These are phyloP conservation scores for Boletus rex-veris DNA, from an alignment of 768 basidiomycete species.

Conservation along the genomic window DNA sequence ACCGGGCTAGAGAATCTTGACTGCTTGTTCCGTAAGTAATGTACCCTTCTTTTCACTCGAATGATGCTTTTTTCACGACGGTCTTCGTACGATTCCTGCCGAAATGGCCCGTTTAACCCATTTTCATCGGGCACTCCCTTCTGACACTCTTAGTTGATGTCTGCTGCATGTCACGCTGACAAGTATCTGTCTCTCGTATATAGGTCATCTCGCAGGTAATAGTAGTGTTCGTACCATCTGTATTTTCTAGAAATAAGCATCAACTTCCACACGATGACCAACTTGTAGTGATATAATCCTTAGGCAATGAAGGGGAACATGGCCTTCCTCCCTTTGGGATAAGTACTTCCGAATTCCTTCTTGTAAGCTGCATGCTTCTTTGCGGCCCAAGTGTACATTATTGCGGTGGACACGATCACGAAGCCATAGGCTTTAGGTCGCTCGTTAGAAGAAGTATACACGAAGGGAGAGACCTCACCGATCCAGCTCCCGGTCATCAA, in stretches of 20 bases:
- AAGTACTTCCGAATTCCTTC: conserved; percentile 90
- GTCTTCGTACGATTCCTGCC: conserved; percentile 78
- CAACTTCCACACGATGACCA: too few species aligned
- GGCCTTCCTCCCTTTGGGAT: conserved; percentile 69
- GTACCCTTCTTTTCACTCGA: too few species aligned
- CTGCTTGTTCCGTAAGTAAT: not conserved
- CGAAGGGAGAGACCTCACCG: conserved; percentile 44
- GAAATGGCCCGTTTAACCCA: conserved; percentile 89
- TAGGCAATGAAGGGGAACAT: conserved; percentile 64
- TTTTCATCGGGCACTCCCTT: conserved; percentile 62
- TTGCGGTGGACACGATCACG: conserved; percentile 51
- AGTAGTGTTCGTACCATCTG: not conserved
- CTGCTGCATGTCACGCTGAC: not conserved
- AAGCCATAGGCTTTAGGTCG: conserved; percentile 58
- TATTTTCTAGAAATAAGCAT: not conserved
- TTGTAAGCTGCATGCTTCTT: conserved; percentile 90
- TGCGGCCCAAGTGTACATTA: conserved; percentile 84
- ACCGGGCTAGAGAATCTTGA: not conserved
- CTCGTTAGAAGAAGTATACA: not conserved
- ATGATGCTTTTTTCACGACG: conserved; percentile 26
- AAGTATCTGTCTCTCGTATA: too few species aligned
- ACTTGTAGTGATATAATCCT: not conserved
- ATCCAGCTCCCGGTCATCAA: conserved; percentile 75
- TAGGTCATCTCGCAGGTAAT: not conserved
- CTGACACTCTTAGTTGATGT: conserved; percentile 42